A percentile compares a stretch with the other conserved stretches of the same genome.
Evolutionary conservation across 176 grass and related monocot species (phyloP).

Genomic region (Aechmea fasciata): DNA sequence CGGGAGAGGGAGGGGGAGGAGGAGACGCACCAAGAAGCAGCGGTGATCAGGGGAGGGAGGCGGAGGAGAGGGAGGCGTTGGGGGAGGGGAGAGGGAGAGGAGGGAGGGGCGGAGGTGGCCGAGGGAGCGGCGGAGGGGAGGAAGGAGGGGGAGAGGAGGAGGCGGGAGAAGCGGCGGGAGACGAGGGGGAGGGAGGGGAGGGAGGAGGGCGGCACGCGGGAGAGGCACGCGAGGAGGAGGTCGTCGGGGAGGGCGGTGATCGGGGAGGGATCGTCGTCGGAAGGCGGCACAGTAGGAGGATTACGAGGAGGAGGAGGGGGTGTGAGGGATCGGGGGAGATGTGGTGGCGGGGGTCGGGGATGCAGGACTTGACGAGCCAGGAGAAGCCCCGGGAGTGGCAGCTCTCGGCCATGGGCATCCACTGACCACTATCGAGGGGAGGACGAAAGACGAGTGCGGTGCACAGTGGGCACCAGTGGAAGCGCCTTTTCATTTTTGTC

Average conservation of each 20-base stretch:
- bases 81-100: constrained; percentile 38
- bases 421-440: too few species aligned
- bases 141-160: constrained; percentile 33
- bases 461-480: too few species aligned
- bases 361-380: constrained; percentile 60
- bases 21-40: constrained; percentile 14
- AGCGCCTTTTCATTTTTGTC: too few species aligned
- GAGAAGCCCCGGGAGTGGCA: constrained; percentile 64
- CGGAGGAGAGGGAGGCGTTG: constrained; percentile 14
- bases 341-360: constrained; percentile 55
- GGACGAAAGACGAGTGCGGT: too few species aligned
- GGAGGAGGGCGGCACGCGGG: constrained; percentile 36
- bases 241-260: constrained; percentile 53
- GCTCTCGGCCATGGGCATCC: constrained; percentile 28
- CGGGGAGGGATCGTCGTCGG: background rate
- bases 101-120: constrained; percentile 46
- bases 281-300: background rate
- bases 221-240: constrained; percentile 64
- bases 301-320: background rate
- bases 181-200: constrained; percentile 39
- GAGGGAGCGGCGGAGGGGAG: constrained; percentile 39
- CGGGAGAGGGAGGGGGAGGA: constrained; percentile 17
- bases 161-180: constrained; percentile 50
- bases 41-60: constrained; percentile 22
- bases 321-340: constrained; percentile 26